A percentile compares a stretch with the other conserved stretches of the same genome.
These are phyloP conservation scores for Alternaria metachromatica DNA, from an alignment of 2,329 filamentous ascomycete species.

Conservation along the genomic window DNA sequence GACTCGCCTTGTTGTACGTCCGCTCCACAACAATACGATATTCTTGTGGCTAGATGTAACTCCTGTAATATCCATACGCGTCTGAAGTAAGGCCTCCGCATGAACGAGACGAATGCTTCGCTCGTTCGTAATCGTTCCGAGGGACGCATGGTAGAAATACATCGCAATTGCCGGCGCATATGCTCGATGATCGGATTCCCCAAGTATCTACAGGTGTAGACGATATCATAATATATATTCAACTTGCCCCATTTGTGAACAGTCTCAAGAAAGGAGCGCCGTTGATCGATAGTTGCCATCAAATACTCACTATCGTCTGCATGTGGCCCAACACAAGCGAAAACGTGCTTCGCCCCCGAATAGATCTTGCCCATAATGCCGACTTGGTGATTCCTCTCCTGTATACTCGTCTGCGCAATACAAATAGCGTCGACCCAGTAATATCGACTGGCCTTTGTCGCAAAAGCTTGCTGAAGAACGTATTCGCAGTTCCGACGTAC, in stretches of 20 bases:
- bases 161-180: no score
- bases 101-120: background rate
- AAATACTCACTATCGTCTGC: background rate
- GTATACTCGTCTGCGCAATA: background rate
- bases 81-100: background rate
- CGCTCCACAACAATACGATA: background rate
- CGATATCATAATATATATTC: no score
- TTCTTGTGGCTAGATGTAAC: background rate
- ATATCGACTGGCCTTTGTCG: background rate
- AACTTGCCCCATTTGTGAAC: background rate
- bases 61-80: slow-evolving; percentile 1
- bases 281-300: accelerated
- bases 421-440: slow-evolving; percentile 1
- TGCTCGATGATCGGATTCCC: no score
- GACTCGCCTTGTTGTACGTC: background rate
- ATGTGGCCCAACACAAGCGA: background rate
- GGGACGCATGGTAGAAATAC: background rate
- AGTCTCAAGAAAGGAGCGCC: accelerated
- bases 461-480: slow-evolving; percentile 1
- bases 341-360: background rate
- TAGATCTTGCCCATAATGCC: background rate
- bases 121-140: background rate
- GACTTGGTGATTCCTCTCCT: background rate
- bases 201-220: no score
- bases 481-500: background rate